These are phyloP conservation scores for Chalciporus sp. DNA, from an alignment of 1,284 basidiomycete genomes.

Conservation along the genomic window DNA sequence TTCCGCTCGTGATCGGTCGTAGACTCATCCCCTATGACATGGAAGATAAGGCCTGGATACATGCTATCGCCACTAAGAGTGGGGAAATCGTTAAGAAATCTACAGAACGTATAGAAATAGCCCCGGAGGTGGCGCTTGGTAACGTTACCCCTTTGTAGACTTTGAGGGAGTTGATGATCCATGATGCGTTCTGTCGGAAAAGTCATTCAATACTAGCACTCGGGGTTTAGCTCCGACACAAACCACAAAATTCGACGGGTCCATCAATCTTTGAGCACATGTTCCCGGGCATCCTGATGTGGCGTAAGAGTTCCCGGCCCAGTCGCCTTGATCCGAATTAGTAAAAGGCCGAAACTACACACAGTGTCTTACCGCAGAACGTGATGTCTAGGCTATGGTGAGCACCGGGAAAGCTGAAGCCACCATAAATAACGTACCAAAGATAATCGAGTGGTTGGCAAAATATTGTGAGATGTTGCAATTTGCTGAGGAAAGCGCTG, in stretches of 20 bases:
- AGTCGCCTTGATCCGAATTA: slow-evolving; percentile 56
- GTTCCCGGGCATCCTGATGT: slow-evolving; percentile 76
- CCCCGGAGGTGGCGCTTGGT: slow-evolving; percentile 30
- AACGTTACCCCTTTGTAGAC: slow-evolving; percentile 51
- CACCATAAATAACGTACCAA: slow-evolving; percentile 41
- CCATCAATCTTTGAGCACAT: slow-evolving; percentile 61
- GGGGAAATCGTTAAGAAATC: slow-evolving; percentile 5
- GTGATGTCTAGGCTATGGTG: slow-evolving; percentile 64
- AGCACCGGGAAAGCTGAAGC: slow-evolving; percentile 11
- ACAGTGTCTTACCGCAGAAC: slow-evolving; percentile 60
- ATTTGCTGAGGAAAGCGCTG: slow-evolving; percentile 42
- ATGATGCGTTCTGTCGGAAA: slow-evolving; percentile 52
- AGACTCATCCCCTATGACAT: slow-evolving; percentile 16
- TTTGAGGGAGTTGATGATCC: slow-evolving; percentile 58
- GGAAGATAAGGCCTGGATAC: slow-evolving; percentile 18
- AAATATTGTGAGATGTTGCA: slow-evolving; percentile 58
- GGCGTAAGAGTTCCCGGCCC: slow-evolving; percentile 78
- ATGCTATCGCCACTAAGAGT: slow-evolving; percentile 3
- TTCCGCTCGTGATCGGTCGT: neutral
- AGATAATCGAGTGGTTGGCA: slow-evolving; percentile 62
- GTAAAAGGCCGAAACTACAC: neutral
- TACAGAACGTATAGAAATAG: slow-evolving; percentile 4
- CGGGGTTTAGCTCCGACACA: slow-evolving; percentile 20
- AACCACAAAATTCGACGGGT: slow-evolving; percentile 71
- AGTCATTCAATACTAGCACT: neutral